Conservation (phyloP, 371 early-diverging fungal genomes). For the Conidiobolus incongruus region DNA sequence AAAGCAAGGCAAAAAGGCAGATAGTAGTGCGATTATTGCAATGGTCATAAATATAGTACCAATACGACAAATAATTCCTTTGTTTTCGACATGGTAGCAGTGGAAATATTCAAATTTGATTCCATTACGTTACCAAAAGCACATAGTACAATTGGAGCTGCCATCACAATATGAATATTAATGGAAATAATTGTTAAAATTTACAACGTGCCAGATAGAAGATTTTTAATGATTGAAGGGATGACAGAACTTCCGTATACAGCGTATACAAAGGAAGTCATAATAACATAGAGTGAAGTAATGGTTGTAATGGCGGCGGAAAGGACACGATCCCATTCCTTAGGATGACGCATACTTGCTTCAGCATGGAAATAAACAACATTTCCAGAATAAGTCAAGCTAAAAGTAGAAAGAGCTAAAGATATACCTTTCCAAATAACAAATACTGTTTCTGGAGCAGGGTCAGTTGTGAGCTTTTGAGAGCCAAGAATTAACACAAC, state of each 20-base stretch:
- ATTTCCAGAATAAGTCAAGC: constrained; percentile 58
- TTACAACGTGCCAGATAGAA: constrained; percentile 39
- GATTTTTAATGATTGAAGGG: constrained; percentile 47
- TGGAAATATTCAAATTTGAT: constrained; percentile 18
- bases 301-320: constrained; percentile 38
- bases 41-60: constrained; percentile 24
- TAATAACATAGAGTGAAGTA: constrained; percentile 44
- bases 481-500: constrained; percentile 5
- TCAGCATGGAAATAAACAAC: constrained; percentile 70
- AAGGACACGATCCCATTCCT: constrained; percentile 43
- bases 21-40: constrained; percentile 22
- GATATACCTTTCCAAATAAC: constrained; percentile 28
- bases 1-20: constrained; percentile 53
- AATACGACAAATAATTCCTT: constrained; percentile 26
- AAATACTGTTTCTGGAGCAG: not conserved
- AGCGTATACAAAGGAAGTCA: constrained; percentile 52
- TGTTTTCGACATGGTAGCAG: not conserved
- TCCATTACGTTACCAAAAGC: constrained; percentile 56
- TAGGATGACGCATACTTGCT: constrained; percentile 54
- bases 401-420: constrained; percentile 31
- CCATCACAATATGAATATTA: constrained; percentile 50
- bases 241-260: constrained; percentile 42
- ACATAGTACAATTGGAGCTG: constrained; percentile 53
- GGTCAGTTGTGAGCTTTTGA: not conserved
- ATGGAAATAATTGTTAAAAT: constrained; percentile 46